Evolutionary conservation across 495 filamentous ascomycete genomes (phyloP).

Genomic region (Penicillium turbatum): DNA sequence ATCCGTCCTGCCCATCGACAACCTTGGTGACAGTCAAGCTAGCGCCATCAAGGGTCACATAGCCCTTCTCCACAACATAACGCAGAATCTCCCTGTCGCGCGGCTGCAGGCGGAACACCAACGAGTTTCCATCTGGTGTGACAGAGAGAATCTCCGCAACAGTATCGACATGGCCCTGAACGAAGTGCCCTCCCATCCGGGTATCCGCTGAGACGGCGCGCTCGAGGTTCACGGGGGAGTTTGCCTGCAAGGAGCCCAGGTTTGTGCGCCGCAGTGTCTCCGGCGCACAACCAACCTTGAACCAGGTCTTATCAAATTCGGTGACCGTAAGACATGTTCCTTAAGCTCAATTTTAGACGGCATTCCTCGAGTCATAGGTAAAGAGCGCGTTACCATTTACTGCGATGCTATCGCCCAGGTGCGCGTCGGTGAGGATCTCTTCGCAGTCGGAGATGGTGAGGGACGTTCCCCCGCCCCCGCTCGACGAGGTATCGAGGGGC

Average conservation of each 20-base stretch:
- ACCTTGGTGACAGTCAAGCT: slow-evolving; percentile 89
- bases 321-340: slow-evolving; percentile 90
- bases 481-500: slow-evolving; percentile 64
- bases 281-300: slow-evolving; percentile 93
- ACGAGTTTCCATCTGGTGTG: slow-evolving; percentile 77
- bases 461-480: slow-evolving; percentile 73
- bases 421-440: slow-evolving; percentile 72
- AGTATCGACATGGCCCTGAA: slow-evolving; percentile 94
- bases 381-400: slow-evolving; percentile 63
- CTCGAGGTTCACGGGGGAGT: slow-evolving; percentile 79
- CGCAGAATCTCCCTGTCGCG: slow-evolving; percentile 60
- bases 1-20: slow-evolving; percentile 63
- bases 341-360: slow-evolving; percentile 22
- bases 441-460: slow-evolving; percentile 77
- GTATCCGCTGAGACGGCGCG: slow-evolving; percentile 82
- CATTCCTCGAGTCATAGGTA: background rate
- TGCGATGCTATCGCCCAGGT: slow-evolving; percentile 88
- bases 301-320: slow-evolving; percentile 59
- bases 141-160: slow-evolving; percentile 65
- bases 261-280: slow-evolving; percentile 97
- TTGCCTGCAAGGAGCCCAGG: slow-evolving; percentile 61
- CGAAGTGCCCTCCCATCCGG: slow-evolving; percentile 70
- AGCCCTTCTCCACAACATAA: slow-evolving; percentile 96
- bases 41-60: slow-evolving; percentile 91
- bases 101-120: slow-evolving; percentile 79